phyloP scores from a whole-genome alignment of 306 rosid genomes.

The Gynostemma pentaphyllum region DNA sequence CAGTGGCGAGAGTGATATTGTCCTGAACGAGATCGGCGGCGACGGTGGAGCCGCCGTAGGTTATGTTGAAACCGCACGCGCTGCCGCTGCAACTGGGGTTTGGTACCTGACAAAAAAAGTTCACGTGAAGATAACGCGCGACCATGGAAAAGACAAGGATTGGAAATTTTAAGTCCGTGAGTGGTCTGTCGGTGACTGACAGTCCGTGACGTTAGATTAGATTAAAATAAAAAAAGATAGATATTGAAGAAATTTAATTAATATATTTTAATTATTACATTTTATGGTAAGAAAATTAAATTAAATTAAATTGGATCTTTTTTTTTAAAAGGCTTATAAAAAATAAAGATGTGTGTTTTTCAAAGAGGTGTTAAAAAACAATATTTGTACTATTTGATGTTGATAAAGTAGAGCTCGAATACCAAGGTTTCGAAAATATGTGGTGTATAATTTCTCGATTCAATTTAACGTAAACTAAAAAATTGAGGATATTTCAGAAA shows the following conservation, averaged over 20 bases:
- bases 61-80: slow-evolving; percentile 68
- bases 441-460: too few relatives aligned
- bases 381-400: neutral
- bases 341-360: too few relatives aligned
- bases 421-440: too few relatives aligned
- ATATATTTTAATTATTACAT: too few relatives aligned
- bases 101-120: slow-evolving; percentile 44
- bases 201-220: neutral
- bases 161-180: slow-evolving; percentile 5
- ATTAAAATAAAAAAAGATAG: neutral
- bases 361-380: too few relatives aligned
- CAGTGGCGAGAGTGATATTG: slow-evolving; percentile 57
- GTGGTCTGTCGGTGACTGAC: slow-evolving; percentile 9
- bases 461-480: too few relatives aligned
- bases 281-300: too few relatives aligned
- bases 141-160: neutral
- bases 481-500: too few relatives aligned
- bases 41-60: slow-evolving; percentile 64
- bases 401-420: neutral
- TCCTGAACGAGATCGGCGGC: slow-evolving; percentile 65
- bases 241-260: neutral
- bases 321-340: too few relatives aligned
- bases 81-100: slow-evolving; percentile 63
- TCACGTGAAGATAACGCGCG: slow-evolving; percentile 16
- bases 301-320: too few relatives aligned